Conservation (phyloP, 495 filamentous ascomycete species). For the Aspergillus ellipticus region DNA sequence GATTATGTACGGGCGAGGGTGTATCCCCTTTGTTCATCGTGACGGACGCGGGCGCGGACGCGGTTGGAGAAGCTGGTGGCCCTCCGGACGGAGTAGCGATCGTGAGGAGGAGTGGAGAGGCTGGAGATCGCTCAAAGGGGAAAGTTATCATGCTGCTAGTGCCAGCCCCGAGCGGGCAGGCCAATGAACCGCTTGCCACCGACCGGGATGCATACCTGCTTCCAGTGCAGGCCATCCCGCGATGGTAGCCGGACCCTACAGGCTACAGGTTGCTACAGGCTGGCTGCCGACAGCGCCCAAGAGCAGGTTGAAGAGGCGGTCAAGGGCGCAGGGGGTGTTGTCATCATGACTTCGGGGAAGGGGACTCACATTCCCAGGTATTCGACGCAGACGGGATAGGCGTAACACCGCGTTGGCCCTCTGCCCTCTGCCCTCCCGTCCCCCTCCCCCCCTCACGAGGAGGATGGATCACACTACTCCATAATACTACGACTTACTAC, state of each 20-base stretch:
- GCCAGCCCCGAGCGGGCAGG: background rate
- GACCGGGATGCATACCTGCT: constrained; percentile 4
- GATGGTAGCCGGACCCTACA: too few species aligned
- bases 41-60: background rate
- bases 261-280: too few species aligned
- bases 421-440: too few species aligned
- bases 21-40: too few species aligned
- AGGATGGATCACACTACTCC: too few species aligned
- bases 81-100: too few species aligned
- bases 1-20: too few species aligned
- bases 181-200: constrained; percentile 1
- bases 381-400: too few species aligned
- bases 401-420: too few species aligned
- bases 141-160: constrained; percentile 13
- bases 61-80: background rate
- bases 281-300: too few species aligned
- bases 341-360: constrained; percentile 13
- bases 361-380: background rate
- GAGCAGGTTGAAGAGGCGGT: constrained; percentile 13
- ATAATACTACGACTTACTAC: too few species aligned
- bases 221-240: background rate
- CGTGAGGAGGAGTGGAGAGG: constrained; percentile 15
- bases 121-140: constrained; percentile 16
- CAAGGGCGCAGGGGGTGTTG: constrained; percentile 7
- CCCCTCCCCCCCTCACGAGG: too few species aligned